These are phyloP conservation scores for Spiromastix sp. DNA, from an alignment of 2,329 filamentous ascomycete species.

Conservation along the genomic window DNA sequence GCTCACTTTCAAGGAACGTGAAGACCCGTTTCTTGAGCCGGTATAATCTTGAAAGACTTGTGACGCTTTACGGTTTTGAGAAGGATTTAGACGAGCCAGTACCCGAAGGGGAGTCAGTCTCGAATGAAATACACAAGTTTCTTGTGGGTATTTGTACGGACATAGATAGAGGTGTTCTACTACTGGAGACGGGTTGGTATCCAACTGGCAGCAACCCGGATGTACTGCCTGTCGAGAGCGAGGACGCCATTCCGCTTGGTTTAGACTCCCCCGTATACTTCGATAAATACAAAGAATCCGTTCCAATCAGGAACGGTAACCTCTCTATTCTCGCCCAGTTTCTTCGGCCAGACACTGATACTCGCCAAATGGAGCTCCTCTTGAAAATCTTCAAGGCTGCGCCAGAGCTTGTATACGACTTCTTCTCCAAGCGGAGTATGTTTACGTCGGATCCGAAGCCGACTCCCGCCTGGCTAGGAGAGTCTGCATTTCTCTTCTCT, in stretches of 20 bases:
- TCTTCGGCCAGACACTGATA: constrained; percentile 72
- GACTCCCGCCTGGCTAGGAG: constrained; percentile 89
- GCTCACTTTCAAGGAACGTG: constrained; percentile 57
- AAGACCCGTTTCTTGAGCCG: constrained; percentile 71
- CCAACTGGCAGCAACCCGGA: constrained; percentile 58
- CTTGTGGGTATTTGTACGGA: constrained; percentile 66
- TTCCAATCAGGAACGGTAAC: constrained; percentile 68
- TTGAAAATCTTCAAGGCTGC: constrained; percentile 68
- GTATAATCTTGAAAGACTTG: constrained; percentile 60
- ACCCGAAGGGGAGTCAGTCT: constrained; percentile 39
- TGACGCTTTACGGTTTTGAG: constrained; percentile 55
- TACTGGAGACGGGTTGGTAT: constrained; percentile 75
- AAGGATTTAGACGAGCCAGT: constrained; percentile 36
- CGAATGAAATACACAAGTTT: constrained; percentile 63
- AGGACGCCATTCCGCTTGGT: constrained; percentile 49
- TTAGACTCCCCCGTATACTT: constrained; percentile 62
- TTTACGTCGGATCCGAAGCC: constrained; percentile 87
- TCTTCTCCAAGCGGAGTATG: constrained; percentile 68
- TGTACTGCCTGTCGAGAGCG: constrained; percentile 34
- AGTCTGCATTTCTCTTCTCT: constrained; percentile 78
- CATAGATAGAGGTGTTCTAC: constrained; percentile 60
- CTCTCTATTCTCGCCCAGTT: constrained; percentile 69
- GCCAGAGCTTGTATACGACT: constrained; percentile 80
- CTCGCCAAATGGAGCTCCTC: constrained; percentile 70
- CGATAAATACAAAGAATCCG: constrained; percentile 53